Base-by-base conservation (phyloP, 1,284 basidiomycete genomes). In the Trichosporon coremiiforme region DNA sequence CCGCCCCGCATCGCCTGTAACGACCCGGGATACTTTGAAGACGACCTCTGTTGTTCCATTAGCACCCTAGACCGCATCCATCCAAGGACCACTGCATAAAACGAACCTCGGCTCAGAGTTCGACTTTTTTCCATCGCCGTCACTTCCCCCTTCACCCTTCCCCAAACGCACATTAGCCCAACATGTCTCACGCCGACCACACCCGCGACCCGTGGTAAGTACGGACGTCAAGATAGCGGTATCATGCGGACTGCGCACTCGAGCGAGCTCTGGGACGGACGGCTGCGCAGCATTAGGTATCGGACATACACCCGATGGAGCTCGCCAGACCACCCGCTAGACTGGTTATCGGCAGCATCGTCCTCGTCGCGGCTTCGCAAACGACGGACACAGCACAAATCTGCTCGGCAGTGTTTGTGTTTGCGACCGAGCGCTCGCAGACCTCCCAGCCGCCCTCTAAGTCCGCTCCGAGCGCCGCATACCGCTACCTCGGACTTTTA, bases 171-270 rank as follows among this genome's bases (percentile, higher is more conserved):
- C 17, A 13, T 62, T 50, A 53, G 33, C 15, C 65, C 74, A 81
- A 17, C 69, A 85, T 85, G 85, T 82, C 93, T 50, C 90, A 91
- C 86, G 91, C 91, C 82, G 94, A 96, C 85, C 94, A 95, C 85
- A 92, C 93, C 71, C 87, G 94, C 85, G 93, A 96, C 85, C 94
- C 93, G 75, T 96, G 93, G 94, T 90, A 80, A 71, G 88, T 83
- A 13, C 22, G 17, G 12, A 7, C 41, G 17, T 17, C 13, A 10
- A 57, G 29, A 7, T 29, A 62, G 17, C 17, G 57, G 29, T n/a
- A 8, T 60, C 36, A 10, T 13, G 36, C 36, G 36, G 12, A 38
- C 13, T 35, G 33, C 25, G 25, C 25, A 25, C 25, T 25, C 25
- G 25, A 25, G 25, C 25, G 33, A 35, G 33, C 7, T 35, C 25